These are phyloP conservation scores for Spencermartinsiella ligniputridi DNA, from an alignment of 1,139 yeast species.

Conservation along the genomic window DNA sequence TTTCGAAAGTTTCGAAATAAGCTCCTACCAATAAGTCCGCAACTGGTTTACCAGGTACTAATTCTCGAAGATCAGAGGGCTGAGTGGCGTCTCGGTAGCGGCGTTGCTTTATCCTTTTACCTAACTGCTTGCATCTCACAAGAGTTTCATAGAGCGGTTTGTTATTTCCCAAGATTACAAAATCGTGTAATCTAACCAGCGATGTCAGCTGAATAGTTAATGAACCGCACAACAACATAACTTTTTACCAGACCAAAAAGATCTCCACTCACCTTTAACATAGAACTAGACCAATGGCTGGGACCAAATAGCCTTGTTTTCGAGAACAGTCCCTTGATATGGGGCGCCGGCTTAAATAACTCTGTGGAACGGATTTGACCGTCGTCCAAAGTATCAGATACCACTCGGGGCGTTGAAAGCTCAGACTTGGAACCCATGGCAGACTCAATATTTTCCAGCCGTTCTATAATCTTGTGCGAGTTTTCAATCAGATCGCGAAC, in stretches of 20 bases:
- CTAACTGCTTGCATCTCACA: background rate
- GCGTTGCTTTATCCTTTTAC: background rate
- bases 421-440: no score
- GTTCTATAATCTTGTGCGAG: background rate
- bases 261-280: background rate
- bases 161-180: background rate
- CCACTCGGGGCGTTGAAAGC: no score
- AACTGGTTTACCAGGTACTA: background rate
- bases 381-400: background rate
- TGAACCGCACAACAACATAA: no score
- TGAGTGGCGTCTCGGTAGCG: background rate
- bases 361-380: background rate
- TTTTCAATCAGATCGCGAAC: background rate
- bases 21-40: background rate
- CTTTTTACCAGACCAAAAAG: no score
- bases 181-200: background rate
- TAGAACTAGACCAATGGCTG: constrained; percentile 1
- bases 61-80: background rate
- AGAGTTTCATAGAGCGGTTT: background rate
- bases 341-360: background rate
- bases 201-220: background rate
- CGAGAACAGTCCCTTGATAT: background rate
- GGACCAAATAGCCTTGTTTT: constrained; percentile 3
- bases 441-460: background rate
- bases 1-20: constrained; percentile 3